Base-by-base conservation (phyloP, 2,329 filamentous ascomycete species). In the Claviceps capensis region DNA sequence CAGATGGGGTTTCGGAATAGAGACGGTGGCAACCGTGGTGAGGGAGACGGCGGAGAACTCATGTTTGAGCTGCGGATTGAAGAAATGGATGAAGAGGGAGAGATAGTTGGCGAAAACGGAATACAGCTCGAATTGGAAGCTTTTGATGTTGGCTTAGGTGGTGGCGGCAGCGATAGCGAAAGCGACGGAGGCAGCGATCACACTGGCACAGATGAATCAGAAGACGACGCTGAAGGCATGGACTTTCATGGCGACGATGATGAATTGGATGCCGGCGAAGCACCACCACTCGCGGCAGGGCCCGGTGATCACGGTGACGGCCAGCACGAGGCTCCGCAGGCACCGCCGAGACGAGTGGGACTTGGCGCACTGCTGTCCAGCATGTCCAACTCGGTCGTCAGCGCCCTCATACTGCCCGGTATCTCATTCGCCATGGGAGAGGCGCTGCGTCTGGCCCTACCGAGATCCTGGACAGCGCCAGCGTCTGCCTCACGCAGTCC, bases 401-500 rank as follows among this genome's bases (percentile, higher is more conserved):
- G 73, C 14, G 72, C 76, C 1, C 69, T 98, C 2, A 73, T 94
- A 13, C 88, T 95, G 61, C 93, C 93, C 0, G 81, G 81, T 11
- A 81, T 97, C 45, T 89, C 88, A 0, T 86, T 83, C 34, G 76
- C 80, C 14, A 81, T 88, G 67, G 93, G 93, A 45, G 85, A 89
- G 60, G 62, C 88, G 1, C 72, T 97, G 37, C 81, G 84, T 14
- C 64, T 79, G 11, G 67, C 78, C 0, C 71, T 95, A 1, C 91
- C 91, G 0, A 70, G 70, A 38, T 70, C 78, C 3, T 89, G 86
- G 82, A 81, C 84, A 9, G 69, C 70, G 0, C 81, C 83, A 9
- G 69, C 70, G 0, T 67, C 69, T 8, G 66, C 72, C 1, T 23
- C 58, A 16, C 54, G 58, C 30, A 60, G 54, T 50, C 53, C 57